Conservation (phyloP, 2,329 filamentous ascomycete genomes). For the Stagonosporopsis cucurbitacearum region DNA sequence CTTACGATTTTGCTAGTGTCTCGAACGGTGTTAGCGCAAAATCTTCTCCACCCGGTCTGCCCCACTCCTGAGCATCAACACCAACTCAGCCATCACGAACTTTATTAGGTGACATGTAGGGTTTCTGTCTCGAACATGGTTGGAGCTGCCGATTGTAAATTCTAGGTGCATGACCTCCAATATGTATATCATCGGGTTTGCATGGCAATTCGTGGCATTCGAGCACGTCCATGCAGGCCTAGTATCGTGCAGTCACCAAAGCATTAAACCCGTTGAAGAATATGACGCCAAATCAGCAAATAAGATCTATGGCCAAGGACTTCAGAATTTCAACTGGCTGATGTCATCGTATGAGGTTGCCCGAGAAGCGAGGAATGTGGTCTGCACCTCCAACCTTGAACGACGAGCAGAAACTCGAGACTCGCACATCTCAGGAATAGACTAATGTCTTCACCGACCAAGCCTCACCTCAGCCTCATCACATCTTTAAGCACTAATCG, state of each 20-base stretch:
- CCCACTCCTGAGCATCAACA: not conserved
- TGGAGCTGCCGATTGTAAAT: not conserved
- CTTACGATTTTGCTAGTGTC: constrained; percentile 1
- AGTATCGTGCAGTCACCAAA: not conserved
- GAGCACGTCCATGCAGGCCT: not conserved
- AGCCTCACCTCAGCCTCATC: constrained; percentile 7
- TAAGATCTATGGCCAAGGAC: not conserved
- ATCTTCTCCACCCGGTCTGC: not conserved
- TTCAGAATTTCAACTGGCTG: not conserved
- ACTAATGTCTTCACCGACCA: constrained; percentile 14
- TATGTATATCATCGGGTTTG: not conserved
- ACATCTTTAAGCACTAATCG: constrained; percentile 9
- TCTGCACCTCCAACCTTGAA: not conserved
- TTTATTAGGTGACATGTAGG: not conserved
- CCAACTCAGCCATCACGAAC: not conserved
- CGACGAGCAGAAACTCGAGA: not conserved
- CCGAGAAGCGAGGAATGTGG: constrained; percentile 12
- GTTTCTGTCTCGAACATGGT: not conserved
- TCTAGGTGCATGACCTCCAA: not conserved
- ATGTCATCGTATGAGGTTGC: not conserved
- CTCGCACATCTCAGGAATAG: not conserved
- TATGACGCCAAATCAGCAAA: not conserved
- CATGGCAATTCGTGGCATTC: not conserved
- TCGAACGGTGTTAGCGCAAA: not conserved
- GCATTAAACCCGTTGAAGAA: not conserved